Percentiles rank a stretch among this genome's conserved stretches.
phyloP scores from a whole-genome alignment of 495 filamentous ascomycete species.

The Penicillium crystallinum region DNA sequence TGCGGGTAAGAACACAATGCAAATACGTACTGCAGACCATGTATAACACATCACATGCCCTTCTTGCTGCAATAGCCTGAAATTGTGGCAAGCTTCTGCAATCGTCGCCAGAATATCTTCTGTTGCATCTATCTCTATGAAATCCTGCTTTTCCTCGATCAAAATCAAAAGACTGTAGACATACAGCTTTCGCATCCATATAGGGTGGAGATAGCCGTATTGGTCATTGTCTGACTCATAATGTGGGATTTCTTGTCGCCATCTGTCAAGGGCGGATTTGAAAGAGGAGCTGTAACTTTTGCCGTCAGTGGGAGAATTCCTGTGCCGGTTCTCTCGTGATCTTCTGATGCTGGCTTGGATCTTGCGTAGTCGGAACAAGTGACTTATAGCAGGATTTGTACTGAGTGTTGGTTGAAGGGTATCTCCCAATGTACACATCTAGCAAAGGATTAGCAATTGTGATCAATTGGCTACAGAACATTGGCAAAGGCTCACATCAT shows the following conservation, averaged over 20 bases:
- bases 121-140: constrained; percentile 23
- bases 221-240: constrained; percentile 21
- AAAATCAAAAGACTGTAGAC: constrained; percentile 31
- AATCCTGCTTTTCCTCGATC: constrained; percentile 25
- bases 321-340: constrained; percentile 15
- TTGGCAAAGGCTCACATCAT: constrained; percentile 21
- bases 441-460: neutral
- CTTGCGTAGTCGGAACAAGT: constrained; percentile 29
- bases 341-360: constrained; percentile 30
- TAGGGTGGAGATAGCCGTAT: constrained; percentile 25
- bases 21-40: constrained; percentile 29
- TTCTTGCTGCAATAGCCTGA: constrained; percentile 26
- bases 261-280: constrained; percentile 25
- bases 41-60: constrained; percentile 35
- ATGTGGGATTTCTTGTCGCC: constrained; percentile 31
- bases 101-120: constrained; percentile 26
- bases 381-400: constrained; percentile 22
- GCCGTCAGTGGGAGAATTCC: constrained; percentile 10
- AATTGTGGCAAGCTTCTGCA: constrained; percentile 28
- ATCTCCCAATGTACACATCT: constrained; percentile 27
- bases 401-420: constrained; percentile 19
- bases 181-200: constrained; percentile 33
- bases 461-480: neutral
- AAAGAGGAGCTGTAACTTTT: constrained; percentile 14
- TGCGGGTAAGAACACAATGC: neutral